Evolutionary conservation across 768 basidiomycete species (phyloP).

Genomic region (Auricularia cornea): DNA sequence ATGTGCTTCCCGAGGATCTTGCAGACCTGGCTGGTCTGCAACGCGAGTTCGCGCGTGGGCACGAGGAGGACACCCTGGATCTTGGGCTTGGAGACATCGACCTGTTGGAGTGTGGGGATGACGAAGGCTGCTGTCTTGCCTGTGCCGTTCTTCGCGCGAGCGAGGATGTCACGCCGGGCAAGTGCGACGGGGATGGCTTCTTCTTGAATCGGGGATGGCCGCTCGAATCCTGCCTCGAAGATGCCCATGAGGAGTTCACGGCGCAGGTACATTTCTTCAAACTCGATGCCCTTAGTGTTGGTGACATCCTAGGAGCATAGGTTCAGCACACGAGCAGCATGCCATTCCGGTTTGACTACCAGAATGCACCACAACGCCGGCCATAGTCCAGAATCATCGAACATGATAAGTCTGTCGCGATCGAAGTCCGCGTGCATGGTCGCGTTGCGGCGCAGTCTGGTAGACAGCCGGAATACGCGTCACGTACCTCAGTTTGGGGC

Average conservation of each 20-base stretch:
- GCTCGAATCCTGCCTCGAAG: conserved; percentile 96
- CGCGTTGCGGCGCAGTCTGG: no score
- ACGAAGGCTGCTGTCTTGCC: conserved; percentile 99
- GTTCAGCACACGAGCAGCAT: not conserved
- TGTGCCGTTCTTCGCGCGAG: conserved; percentile 93
- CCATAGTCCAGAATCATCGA: not conserved
- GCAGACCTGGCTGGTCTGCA: conserved; percentile 98
- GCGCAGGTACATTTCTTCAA: conserved; percentile 87
- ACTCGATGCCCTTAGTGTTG: conserved; percentile 87
- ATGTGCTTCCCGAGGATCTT: conserved; percentile 96
- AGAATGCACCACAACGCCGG: not conserved
- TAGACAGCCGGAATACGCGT: not conserved
- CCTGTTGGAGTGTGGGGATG: conserved; percentile 90
- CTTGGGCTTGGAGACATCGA: conserved; percentile 75
- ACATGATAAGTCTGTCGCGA: no score
- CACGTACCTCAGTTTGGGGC: conserved; percentile 76
- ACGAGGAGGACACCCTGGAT: conserved; percentile 96
- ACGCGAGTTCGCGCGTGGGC: conserved; percentile 95
- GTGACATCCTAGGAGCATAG: conserved; percentile 60
- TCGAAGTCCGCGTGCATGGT: no score
- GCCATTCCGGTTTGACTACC: not conserved
- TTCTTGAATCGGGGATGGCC: conserved; percentile 97
- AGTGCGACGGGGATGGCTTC: conserved; percentile 95
- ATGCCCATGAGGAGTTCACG: conserved; percentile 99
- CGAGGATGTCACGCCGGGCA: conserved; percentile 87